Base-by-base conservation (phyloP, 495 filamentous ascomycete genomes). In the Chaetomium tenue region DNA sequence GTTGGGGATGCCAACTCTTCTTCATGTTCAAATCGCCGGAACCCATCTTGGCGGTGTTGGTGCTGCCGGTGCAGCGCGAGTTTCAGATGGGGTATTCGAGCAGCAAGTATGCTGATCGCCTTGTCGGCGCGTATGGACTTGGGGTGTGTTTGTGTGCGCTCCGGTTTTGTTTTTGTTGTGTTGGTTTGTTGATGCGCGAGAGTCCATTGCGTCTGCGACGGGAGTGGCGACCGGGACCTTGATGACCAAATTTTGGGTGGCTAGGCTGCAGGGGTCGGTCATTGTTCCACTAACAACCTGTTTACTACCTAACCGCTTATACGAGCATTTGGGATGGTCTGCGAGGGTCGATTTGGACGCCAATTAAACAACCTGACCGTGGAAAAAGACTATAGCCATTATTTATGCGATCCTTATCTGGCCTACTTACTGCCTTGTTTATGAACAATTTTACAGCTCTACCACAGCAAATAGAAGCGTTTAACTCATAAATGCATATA, bases 11-110 rank as follows among this genome's bases (percentile, higher is more conserved):
- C 89, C 93, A 98, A 81, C 90, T 93, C 83, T 99, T 99, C 80
- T 99, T 99, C 69, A 96, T 79, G 69, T 97, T 96, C 72, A 97
- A 80, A 81, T 96, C 91, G 69, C 90, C 89, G 58, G 73, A 71
- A 79, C 89, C 88, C 90, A 93, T 93, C 60, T 83, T 90, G 79
- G 70, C 68, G 70, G 73, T 64, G 65, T 71, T 63, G 61, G 54
- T 59, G 44, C 66, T 62, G 62, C 56, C 66, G 64, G 53, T 28
- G 66, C 63, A 59, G 39, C 39, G 50, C 58, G 50, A 39, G 13
- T 23, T 40, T 25, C 30, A 44, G 26, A 13, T 9, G 44, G 25
- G 18, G 22, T 20, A 9, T 23, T 47, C 48, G 7, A 5, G 9
- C 1, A 4, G 48, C 22, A 52, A 16, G 3, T 26, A 6, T 18